These are phyloP conservation scores for Musa troglodytarum DNA, from an alignment of 176 grass and related monocot species.

Conservation along the genomic window DNA sequence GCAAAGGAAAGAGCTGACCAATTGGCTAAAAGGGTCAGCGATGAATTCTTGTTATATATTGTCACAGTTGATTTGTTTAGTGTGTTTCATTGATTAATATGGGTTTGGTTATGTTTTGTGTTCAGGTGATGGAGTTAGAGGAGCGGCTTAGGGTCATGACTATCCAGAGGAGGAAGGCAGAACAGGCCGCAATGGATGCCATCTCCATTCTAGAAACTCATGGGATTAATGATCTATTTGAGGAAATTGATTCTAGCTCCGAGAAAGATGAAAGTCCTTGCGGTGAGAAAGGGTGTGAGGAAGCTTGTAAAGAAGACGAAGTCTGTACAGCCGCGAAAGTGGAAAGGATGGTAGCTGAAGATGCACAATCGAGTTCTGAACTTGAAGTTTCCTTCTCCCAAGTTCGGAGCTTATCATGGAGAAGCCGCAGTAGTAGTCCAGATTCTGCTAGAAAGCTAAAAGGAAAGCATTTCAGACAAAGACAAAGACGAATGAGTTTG, in stretches of 20 bases:
- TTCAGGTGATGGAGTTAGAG: slow-evolving; percentile 79
- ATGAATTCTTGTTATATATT: not conserved
- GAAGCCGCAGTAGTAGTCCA: slow-evolving; percentile 62
- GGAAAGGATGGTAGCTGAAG: slow-evolving; percentile 27
- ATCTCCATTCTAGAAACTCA: slow-evolving; percentile 50
- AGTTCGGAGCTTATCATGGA: slow-evolving; percentile 71
- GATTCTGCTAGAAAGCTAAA: slow-evolving; percentile 39
- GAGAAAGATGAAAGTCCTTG: slow-evolving; percentile 26
- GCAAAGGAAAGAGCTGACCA: slow-evolving; percentile 72
- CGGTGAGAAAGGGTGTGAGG: slow-evolving; percentile 15
- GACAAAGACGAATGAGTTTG: slow-evolving; percentile 33
- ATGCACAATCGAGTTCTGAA: slow-evolving; percentile 43
- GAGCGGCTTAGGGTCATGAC: slow-evolving; percentile 68
- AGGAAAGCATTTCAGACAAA: slow-evolving; percentile 52
- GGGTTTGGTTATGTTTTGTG: not conserved
- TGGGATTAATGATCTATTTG: slow-evolving; percentile 52
- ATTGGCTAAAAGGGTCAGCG: slow-evolving; percentile 62
- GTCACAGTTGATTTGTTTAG: not conserved
- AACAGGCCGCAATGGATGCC: slow-evolving; percentile 53
- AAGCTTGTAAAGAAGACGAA: slow-evolving; percentile 5
- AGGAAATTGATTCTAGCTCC: slow-evolving; percentile 41
- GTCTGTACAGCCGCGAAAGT: not conserved
- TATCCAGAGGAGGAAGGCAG: slow-evolving; percentile 60
- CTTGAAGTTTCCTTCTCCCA: slow-evolving; percentile 20
- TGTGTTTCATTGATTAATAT: not conserved